These are phyloP conservation scores for Talaromyces sp. DNA, from an alignment of 2,329 filamentous ascomycete species.

Conservation along the genomic window DNA sequence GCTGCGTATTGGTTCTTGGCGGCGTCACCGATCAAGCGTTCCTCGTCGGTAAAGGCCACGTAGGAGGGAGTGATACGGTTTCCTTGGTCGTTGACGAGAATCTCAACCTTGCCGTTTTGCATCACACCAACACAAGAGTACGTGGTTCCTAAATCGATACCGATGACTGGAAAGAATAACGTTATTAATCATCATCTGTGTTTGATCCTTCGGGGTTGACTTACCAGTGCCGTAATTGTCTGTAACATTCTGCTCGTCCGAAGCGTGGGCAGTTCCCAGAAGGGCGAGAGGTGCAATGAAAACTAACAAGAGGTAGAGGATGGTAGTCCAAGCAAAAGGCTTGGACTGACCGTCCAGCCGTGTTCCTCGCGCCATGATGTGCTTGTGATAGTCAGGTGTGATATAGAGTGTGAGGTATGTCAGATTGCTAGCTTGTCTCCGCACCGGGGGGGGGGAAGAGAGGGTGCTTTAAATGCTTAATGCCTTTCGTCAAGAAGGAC, in stretches of 20 bases:
- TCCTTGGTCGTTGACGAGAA: conserved; percentile 93
- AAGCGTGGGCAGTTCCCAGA: conserved; percentile 68
- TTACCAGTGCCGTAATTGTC: conserved; percentile 73
- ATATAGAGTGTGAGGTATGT: background rate
- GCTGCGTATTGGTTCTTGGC: conserved; percentile 90
- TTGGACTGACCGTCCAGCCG: conserved; percentile 59
- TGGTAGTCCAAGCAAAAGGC: conserved; percentile 77
- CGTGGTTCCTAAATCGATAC: conserved; percentile 93
- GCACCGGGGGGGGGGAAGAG: background rate
- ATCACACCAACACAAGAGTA: conserved; percentile 88
- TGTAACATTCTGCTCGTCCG: conserved; percentile 60
- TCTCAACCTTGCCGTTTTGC: conserved; percentile 92
- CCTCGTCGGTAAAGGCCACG: conserved; percentile 94
- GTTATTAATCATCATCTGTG: conserved; percentile 2
- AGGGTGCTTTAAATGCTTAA: conserved; percentile 18
- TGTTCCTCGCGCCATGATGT: conserved; percentile 58
- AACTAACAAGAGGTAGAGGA: conserved; percentile 87
- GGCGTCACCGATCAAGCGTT: conserved; percentile 94
- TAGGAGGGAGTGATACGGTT: conserved; percentile 95
- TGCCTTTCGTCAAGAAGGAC: conserved; percentile 3
- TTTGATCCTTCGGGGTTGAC: background rate
- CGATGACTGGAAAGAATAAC: conserved; percentile 61
- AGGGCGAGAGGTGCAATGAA: conserved; percentile 82
- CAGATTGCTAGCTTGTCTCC: conserved; percentile 2
- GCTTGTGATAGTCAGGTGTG: conserved; percentile 19